A percentile compares a stretch with the other conserved stretches of the same genome.
phyloP scores from a whole-genome alignment of 345 rosid genomes.

The Pelargonium nanum region DNA sequence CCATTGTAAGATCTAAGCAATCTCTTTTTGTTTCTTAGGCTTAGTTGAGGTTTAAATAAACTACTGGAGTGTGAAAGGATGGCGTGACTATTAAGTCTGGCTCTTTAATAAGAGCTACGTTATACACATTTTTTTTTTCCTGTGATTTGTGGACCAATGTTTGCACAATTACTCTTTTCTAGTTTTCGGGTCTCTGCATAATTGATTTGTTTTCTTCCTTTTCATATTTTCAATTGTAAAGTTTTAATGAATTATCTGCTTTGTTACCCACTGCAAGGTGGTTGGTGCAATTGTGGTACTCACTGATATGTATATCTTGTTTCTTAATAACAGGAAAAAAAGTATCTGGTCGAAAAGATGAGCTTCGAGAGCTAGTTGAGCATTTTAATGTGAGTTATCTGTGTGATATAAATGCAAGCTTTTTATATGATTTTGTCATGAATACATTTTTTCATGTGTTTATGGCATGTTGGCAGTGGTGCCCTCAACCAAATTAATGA shows the following conservation, averaged over 20 bases:
- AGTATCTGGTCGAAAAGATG: conserved; percentile 60
- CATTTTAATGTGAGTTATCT: conserved; percentile 75
- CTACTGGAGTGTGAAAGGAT: not conserved
- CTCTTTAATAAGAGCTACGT: not conserved
- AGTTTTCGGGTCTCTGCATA: too few relatives aligned
- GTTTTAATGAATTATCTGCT: not conserved
- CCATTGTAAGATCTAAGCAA: not conserved
- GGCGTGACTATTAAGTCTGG: not conserved
- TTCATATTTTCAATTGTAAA: too few relatives aligned
- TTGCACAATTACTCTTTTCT: too few relatives aligned
- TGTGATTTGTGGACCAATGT: too few relatives aligned
- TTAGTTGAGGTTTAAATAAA: not conserved
- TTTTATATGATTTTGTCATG: not conserved
- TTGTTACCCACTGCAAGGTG: conserved; percentile 6
- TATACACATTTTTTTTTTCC: too few relatives aligned
- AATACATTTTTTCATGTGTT: not conserved
- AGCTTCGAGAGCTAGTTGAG: conserved; percentile 74
- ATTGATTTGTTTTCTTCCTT: too few relatives aligned
- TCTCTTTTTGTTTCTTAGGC: not conserved
- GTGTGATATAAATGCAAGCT: not conserved
- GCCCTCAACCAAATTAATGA: not conserved
- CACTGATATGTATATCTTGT: not conserved
- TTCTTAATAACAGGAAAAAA: conserved; percentile 50
- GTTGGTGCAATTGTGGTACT: not conserved
- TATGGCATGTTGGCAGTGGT: not conserved